Conservation (phyloP, 371 early-diverging fungal species). For the Dichotomocladium elegans region DNA sequence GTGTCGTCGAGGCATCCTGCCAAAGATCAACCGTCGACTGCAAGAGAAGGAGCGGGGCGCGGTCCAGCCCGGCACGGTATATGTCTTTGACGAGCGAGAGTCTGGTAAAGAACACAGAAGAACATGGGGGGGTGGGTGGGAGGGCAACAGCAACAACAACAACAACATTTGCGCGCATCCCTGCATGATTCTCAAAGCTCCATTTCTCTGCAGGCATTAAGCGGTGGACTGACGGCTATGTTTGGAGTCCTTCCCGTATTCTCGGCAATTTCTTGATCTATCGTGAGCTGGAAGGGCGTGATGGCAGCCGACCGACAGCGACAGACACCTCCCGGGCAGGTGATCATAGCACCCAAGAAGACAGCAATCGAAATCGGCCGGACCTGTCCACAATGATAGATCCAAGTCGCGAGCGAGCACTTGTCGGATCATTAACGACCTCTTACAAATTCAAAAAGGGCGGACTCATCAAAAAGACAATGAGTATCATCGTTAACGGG, state of each 20-base stretch:
- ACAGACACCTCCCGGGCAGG: slow-evolving; percentile 15
- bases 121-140: too few species aligned
- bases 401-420: slow-evolving; percentile 48
- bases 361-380: too few species aligned
- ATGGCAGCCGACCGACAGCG: too few species aligned
- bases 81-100: slow-evolving; percentile 71
- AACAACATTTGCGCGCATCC: background rate
- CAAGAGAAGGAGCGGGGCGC: slow-evolving; percentile 59
- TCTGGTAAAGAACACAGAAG: slow-evolving; percentile 28
- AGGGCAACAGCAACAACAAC: too few species aligned
- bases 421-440: slow-evolving; percentile 58
- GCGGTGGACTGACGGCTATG: slow-evolving; percentile 63
- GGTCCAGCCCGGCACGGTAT: slow-evolving; percentile 61
- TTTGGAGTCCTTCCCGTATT: slow-evolving; percentile 60
- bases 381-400: slow-evolving; percentile 20
- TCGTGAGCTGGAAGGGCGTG: slow-evolving; percentile 37
- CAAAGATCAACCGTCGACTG: slow-evolving; percentile 58
- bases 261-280: slow-evolving; percentile 50
- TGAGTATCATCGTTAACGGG: slow-evolving; percentile 74
- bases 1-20: slow-evolving; percentile 53
- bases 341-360: too few species aligned
- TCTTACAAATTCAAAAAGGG: slow-evolving; percentile 66
- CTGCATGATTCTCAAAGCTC: too few species aligned
- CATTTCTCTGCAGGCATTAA: slow-evolving; percentile 39
- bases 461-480: slow-evolving; percentile 82